These are phyloP conservation scores for Blastomyces emzantsi DNA, from an alignment of 2,329 filamentous ascomycete genomes.

Conservation along the genomic window DNA sequence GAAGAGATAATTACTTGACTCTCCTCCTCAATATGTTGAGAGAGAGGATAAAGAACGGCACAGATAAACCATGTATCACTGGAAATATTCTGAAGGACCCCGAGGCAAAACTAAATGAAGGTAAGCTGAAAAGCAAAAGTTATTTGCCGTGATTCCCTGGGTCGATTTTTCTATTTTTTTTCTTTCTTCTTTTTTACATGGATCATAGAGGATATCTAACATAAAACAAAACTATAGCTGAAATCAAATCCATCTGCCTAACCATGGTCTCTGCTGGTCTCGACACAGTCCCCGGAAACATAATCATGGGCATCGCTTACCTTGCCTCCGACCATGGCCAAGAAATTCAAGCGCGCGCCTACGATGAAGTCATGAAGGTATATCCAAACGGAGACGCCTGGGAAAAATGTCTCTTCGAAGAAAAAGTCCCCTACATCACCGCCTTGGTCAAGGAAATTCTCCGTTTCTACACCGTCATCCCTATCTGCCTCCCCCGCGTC, in stretches of 20 bases:
- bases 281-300: constrained; percentile 70
- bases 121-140: constrained; percentile 30
- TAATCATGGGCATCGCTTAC: constrained; percentile 72
- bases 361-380: constrained; percentile 59
- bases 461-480: constrained; percentile 70
- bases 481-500: constrained; percentile 64
- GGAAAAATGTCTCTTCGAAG: constrained; percentile 61
- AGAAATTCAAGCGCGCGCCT: constrained; percentile 59
- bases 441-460: constrained; percentile 71
- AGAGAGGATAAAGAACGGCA: constrained; percentile 52
- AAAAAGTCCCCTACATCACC: constrained; percentile 67
- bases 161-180: no score
- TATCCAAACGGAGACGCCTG: constrained; percentile 70
- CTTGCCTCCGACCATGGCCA: constrained; percentile 60
- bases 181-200: no score
- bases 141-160: neutral
- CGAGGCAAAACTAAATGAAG: constrained; percentile 58
- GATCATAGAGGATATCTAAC: constrained; percentile 24
- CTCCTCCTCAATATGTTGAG: constrained; percentile 52
- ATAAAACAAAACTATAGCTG: constrained; percentile 42
- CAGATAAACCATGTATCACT: constrained; percentile 59
- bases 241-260: constrained; percentile 70
- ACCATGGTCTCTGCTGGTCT: constrained; percentile 76
- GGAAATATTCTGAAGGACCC: constrained; percentile 63
- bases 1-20: constrained; percentile 58